Base-by-base conservation (phyloP, 495 filamentous ascomycete genomes). In the Neurospora sp. region DNA sequence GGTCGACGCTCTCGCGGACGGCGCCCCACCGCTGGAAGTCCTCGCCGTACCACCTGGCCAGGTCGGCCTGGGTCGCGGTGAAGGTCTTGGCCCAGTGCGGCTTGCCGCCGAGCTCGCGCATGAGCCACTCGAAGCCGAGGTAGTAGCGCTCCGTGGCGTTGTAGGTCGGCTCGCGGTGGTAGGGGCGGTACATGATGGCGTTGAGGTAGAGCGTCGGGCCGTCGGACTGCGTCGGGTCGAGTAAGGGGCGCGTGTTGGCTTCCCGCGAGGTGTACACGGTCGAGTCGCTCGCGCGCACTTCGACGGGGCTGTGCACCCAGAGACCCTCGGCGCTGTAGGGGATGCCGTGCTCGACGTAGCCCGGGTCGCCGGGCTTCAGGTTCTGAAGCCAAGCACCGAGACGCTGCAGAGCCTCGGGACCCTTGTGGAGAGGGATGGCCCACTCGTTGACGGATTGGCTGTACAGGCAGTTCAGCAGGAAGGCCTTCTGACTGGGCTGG, bases 41-140 rank as follows among this genome's bases (percentile, higher is more conserved):
- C 18, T 75, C 74, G 27, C 82, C 84, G 75, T 88, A 91, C 83
- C 89, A 88, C 7, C 74, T 69, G 70, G 82, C 80, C 38, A 93
- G 84, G 54, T 92, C 89, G 44, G 86, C 84, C 10, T 86, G 85
- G 1, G 83, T 82, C 18, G 88, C 86, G 38, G 84, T 83, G 81
- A 97, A 98, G 77, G 97, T 97, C 87, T 99, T 99, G 8, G 96
- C 96, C 94, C 96, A 99, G 81, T 99, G 96, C 40, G 96, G 96
- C 69, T 87, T 86, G n/a, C 93, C 96, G 72, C 92, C 93, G 72
- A 97, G 83, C 70, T 97, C 92, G 41, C 90, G 90, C 96, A 98
- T 98, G 69, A 99, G 89, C 85, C 90, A 96, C 84, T 99, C 96
- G 74, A 99, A 98, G 1, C 93, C 96, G 79, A 93, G 85, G 80